These are phyloP conservation scores for Cladosporium halotolerans DNA, from an alignment of 2,329 filamentous ascomycete genomes.

Conservation along the genomic window DNA sequence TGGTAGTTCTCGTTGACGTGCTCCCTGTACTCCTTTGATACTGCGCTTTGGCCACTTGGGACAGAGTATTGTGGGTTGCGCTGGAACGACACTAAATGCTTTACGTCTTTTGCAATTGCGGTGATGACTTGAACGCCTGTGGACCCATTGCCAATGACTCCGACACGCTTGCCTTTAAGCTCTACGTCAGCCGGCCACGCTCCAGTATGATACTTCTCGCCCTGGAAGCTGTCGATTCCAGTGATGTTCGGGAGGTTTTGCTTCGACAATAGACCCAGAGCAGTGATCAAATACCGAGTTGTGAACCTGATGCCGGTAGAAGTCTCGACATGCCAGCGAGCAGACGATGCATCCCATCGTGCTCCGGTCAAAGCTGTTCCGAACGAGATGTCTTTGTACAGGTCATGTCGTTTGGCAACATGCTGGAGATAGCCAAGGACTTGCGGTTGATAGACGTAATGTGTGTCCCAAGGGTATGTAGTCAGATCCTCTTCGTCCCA, in stretches of 20 bases:
- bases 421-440: constrained; percentile 31
- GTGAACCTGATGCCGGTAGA: constrained; percentile 20
- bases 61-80: constrained; percentile 27
- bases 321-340: constrained; percentile 27
- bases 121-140: constrained; percentile 26
- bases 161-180: constrained; percentile 29
- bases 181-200: constrained; percentile 26
- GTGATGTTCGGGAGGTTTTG: constrained; percentile 32
- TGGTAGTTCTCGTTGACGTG: constrained; percentile 22
- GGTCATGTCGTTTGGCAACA: constrained; percentile 29
- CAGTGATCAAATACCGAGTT: constrained; percentile 30
- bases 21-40: constrained; percentile 19
- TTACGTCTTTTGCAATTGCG: constrained; percentile 20
- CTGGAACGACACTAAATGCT: constrained; percentile 23
- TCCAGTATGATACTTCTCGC: constrained; percentile 30
- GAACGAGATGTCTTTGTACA: constrained; percentile 37
- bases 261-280: constrained; percentile 30
- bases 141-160: constrained; percentile 31
- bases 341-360: constrained; percentile 26
- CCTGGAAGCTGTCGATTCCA: constrained; percentile 29
- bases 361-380: constrained; percentile 33
- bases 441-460: constrained; percentile 33
- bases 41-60: constrained; percentile 20
- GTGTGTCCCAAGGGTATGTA: constrained; percentile 30
- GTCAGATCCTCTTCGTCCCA: constrained; percentile 26